Evolutionary conservation across 2,329 filamentous ascomycete genomes (phyloP), one percentile per base, ranked within the genome.

Genomic region (Pseudocercospora eumusae): DNA sequence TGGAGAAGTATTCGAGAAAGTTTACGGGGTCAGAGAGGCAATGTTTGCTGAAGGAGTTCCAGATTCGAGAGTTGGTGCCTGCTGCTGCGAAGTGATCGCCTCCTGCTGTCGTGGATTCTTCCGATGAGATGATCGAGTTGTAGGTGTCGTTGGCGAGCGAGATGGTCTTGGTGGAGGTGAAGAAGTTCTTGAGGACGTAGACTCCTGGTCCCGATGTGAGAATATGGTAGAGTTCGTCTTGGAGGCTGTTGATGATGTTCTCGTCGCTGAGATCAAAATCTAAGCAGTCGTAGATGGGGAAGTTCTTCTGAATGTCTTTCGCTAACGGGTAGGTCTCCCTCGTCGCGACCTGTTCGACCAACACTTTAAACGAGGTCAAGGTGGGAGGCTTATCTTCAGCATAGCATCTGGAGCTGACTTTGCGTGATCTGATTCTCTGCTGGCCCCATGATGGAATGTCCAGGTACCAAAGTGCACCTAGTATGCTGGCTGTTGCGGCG

Each of bases 41-140:
- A 68, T 88, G 86, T 69, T 88, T 88, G 64, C 81, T 81, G 73
- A 88, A 85, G 0, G 85, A 85, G 75, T 88, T 88, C 85, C 85
- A 88, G 75, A 88, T 86, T 9, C 86, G 80, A 58, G 83, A 79
- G 69, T 88, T 88, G 23, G 79, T 78, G 21, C 82, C 82, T 1
- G 78, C 77, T 4, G 79, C 74, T 1, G 85, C 84, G 71, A 88
- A 88, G 68, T 88, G 86, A 71, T 88, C 86, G 21, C 86, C 86
- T 56, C 81, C 80, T 1, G 72, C 63, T 18, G 63, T 55, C 23
- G 71, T 71, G 21, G 69, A 67, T 28, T 74, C 66, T 71, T 86
- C 81, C 9, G 70, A 67, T 2, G 74, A 71, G 71, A 86, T 83
- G 63, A 86, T 85, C 1, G 67, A 61, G 4, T 75, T 68, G 70